Conservation (phyloP, 768 basidiomycete species). For the Trametes maxima region DNA sequence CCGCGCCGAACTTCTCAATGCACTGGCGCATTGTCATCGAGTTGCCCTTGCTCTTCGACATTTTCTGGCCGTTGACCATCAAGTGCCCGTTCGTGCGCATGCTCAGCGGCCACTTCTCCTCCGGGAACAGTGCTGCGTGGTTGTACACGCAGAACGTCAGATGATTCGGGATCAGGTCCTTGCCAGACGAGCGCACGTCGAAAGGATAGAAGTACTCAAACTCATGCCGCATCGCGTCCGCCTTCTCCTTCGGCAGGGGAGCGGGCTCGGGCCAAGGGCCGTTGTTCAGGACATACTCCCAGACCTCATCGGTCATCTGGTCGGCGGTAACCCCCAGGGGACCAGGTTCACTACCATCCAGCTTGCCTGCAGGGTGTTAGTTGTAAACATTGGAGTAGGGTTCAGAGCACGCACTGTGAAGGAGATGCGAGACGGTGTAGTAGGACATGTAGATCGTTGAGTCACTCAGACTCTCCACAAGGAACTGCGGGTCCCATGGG, state of each 20-base stretch:
- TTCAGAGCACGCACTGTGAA: conserved; percentile 68
- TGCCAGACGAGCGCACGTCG: conserved; percentile 96
- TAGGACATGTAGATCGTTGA: conserved; percentile 99
- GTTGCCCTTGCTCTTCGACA: conserved; percentile 98
- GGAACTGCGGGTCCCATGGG: conserved; percentile 95
- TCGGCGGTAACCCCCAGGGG: conserved; percentile 84
- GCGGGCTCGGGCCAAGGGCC: conserved; percentile 74
- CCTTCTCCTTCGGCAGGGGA: conserved; percentile 73
- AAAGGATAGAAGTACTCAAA: conserved; percentile 98
- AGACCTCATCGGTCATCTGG: conserved; percentile 96
- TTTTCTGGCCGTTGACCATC: conserved; percentile 98
- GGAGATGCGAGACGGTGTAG: conserved; percentile 89
- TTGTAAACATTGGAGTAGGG: conserved; percentile 14
- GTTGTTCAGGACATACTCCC: conserved; percentile 89
- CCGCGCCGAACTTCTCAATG: conserved; percentile 94
- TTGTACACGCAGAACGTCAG: conserved; percentile 93
- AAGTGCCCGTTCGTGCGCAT: conserved; percentile 97
- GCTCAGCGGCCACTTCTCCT: conserved; percentile 87
- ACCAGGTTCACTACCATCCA: conserved; percentile 80
- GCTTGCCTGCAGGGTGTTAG: conserved; percentile 48
- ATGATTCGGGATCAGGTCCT: conserved; percentile 95
- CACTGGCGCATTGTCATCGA: conserved; percentile 88
- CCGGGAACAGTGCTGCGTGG: conserved; percentile 91
- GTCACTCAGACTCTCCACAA: conserved; percentile 96
- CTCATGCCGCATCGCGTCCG: conserved; percentile 83